Evolutionary conservation across 2,329 filamentous ascomycete genomes (phyloP).

Genomic region (Colletotrichum gloeosporioides): DNA sequence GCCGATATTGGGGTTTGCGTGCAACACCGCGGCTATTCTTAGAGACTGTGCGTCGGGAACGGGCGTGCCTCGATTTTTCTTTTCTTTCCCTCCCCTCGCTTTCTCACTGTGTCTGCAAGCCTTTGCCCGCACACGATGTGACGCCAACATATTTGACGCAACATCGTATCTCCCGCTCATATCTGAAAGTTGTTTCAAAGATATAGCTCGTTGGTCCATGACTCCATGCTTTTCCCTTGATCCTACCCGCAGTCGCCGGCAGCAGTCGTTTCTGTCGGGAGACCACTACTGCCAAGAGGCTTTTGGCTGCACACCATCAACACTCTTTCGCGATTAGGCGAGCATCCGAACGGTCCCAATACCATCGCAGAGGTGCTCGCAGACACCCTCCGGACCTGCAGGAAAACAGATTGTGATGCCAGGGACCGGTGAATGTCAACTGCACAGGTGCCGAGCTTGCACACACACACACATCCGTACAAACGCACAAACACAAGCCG

Average conservation of each 20-base stretch:
- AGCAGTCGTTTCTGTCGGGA: background rate
- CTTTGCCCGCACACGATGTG: conserved; percentile 5
- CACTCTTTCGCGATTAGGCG: background rate
- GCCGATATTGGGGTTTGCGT: conserved; percentile 13
- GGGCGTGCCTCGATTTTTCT: background rate
- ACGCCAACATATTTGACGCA: conserved; percentile 5
- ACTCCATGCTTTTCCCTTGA: background rate
- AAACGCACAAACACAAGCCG: background rate
- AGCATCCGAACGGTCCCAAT: background rate
- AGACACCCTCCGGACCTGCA: background rate
- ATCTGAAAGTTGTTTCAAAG: conserved; percentile 1
- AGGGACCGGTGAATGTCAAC: background rate
- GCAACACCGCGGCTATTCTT: conserved; percentile 19
- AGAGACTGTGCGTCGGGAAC: conserved; percentile 4
- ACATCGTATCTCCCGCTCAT: background rate
- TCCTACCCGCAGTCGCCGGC: background rate
- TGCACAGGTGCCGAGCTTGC: background rate
- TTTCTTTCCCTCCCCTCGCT: background rate
- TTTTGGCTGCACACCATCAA: background rate
- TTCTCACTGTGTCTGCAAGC: background rate
- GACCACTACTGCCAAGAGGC: background rate
- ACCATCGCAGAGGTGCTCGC: background rate
- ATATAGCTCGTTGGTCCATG: background rate
- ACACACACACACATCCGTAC: background rate
- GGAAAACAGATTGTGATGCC: background rate